Evolutionary conservation across 169 alveolate species (phyloP).

Genomic region (Plasmodium coatneyi): DNA sequence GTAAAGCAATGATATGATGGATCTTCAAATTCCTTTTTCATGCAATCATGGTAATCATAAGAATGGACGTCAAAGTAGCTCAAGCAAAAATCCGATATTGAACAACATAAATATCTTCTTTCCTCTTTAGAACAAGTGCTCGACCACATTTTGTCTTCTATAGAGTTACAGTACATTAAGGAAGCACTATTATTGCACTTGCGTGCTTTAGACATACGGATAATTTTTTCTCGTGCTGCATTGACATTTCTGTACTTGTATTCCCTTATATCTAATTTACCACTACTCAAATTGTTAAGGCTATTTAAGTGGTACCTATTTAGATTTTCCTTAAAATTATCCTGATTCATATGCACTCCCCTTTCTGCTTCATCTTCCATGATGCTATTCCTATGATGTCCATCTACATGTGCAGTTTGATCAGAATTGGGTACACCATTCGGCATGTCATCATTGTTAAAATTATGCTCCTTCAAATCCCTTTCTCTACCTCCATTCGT

Average conservation of each 20-base stretch:
- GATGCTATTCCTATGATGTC: neutral
- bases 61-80: constrained; percentile 2
- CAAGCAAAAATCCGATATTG: constrained; percentile 43
- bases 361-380: neutral
- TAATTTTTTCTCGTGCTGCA: constrained; percentile 16
- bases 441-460: neutral
- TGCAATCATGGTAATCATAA: neutral
- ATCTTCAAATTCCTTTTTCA: neutral
- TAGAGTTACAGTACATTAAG: neutral
- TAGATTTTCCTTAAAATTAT: neutral
- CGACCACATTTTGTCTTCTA: neutral
- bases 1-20: neutral
- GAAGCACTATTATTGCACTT: neutral
- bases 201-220: neutral
- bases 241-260: constrained; percentile 16
- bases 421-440: neutral
- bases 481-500: neutral
- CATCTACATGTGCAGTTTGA: neutral
- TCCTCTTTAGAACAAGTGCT: constrained; percentile 11
- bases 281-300: neutral
- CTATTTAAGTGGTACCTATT: neutral
- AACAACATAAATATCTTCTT: constrained; percentile 18
- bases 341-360: neutral
- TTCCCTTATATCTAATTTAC: neutral
- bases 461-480: neutral